These are phyloP conservation scores for Pythium folliculosum DNA, from an alignment of 352 stramenopile genomes.

Conservation along the genomic window DNA sequence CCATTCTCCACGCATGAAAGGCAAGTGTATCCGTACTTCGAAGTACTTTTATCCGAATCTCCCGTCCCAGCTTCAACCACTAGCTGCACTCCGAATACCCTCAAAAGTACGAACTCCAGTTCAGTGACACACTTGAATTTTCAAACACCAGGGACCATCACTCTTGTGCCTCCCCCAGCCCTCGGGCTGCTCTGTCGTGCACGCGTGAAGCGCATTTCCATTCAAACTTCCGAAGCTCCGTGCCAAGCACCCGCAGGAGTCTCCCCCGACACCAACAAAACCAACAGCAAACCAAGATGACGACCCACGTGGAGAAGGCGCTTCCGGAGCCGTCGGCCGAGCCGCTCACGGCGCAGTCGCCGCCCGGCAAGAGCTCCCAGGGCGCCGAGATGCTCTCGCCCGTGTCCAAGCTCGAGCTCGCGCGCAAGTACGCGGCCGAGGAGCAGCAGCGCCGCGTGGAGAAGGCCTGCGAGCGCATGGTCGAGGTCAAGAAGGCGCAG, in stretches of 20 bases:
- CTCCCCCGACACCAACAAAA: slow-evolving; percentile 20
- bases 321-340: slow-evolving; percentile 17
- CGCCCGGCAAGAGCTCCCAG: slow-evolving; percentile 30
- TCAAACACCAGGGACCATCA: slow-evolving; percentile 26
- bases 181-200: slow-evolving; percentile 10
- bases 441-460: slow-evolving; percentile 78
- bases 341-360: slow-evolving; percentile 33
- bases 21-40: slow-evolving; percentile 18
- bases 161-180: slow-evolving; percentile 6
- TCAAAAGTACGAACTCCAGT: slow-evolving; percentile 21
- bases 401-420: slow-evolving; percentile 76
- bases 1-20: slow-evolving; percentile 1
- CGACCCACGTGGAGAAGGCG: slow-evolving; percentile 49
- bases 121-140: slow-evolving; percentile 38
- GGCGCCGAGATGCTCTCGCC: slow-evolving; percentile 57
- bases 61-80: slow-evolving; percentile 13
- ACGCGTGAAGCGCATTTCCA: slow-evolving; percentile 5
- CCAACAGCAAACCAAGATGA: slow-evolving; percentile 38
- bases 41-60: slow-evolving; percentile 20
- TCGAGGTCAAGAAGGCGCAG: slow-evolving; percentile 50
- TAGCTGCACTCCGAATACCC: background rate
- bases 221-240: slow-evolving; percentile 24
- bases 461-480: slow-evolving; percentile 54
- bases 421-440: slow-evolving; percentile 53
- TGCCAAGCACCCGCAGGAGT: background rate